Evolutionary conservation across 164 flowering plant genomes (phyloP), one percentile per base, ranked within the genome.

Genomic region (Litsea cubeba): DNA sequence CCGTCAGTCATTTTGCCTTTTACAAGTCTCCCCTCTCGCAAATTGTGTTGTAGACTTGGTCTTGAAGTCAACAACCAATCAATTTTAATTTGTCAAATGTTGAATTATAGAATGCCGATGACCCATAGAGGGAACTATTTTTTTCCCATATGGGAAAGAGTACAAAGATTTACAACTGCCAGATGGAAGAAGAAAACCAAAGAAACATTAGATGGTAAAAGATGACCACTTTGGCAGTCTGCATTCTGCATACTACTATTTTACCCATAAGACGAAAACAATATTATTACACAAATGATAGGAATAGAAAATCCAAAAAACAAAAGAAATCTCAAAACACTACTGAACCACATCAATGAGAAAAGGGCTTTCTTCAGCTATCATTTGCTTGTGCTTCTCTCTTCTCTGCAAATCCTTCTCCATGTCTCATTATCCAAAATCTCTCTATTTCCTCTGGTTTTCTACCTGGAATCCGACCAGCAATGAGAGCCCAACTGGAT

Each of bases 361-460:
- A 5, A 63, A 15, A 1, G 22, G 50, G 30, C 6, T 23, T 71
- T 65, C 12, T n/a, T 30, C 50, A 60, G 49, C 65, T 35, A 10
- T 63, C 54, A 25, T 57, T 35, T 23, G 3, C n/a, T 68, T 18
- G 46, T 7, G 22, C 54, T 68, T 17, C 46, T 30, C 46, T 66
- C 46, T 23, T 68, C 40, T 3, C 40, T 7, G 69, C 69, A 28
- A 65, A 73, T 20, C 40, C 75, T 76, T 86, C 87, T 3, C 85
- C 87, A 62, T 89, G 90, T 85, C 84, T 90, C 96, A 91, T 89
- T 63, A 89, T 74, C 94, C 96, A 91, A 81, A 85, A 91, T 81
- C 94, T 88, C 79, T 91, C 94, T 71, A 91, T 85, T 77, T 91
- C 96, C 76, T 91, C 96, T 2, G 96, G 82, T 75, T 84, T 91